A percentile compares a stretch with the other conserved stretches of the same genome.
Conservation (phyloP, 2,329 filamentous ascomycete genomes). For the Pyrenophora graminea region DNA sequence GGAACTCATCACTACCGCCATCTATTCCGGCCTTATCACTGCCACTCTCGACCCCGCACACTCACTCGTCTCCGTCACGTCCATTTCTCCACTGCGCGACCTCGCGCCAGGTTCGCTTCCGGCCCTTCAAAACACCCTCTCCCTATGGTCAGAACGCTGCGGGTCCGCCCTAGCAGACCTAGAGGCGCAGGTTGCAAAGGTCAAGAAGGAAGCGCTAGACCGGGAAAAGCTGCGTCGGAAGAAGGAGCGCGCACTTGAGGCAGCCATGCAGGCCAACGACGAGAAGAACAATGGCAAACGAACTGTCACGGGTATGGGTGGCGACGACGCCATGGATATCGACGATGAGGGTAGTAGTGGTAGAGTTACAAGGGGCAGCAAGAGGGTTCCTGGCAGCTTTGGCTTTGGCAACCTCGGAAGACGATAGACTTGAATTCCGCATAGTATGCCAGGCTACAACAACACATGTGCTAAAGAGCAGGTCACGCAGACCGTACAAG, state of each 20-base stretch:
- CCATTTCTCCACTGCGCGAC: slow-evolving; percentile 84
- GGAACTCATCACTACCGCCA: slow-evolving; percentile 80
- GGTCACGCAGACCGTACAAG: background rate
- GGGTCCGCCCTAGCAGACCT: slow-evolving; percentile 72
- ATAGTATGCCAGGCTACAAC: background rate
- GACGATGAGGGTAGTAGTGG: slow-evolving; percentile 40
- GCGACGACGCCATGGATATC: slow-evolving; percentile 45
- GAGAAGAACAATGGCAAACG: slow-evolving; percentile 37
- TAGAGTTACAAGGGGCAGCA: slow-evolving; percentile 31
- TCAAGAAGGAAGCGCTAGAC: slow-evolving; percentile 57
- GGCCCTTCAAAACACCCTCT: slow-evolving; percentile 68
- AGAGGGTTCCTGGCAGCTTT: slow-evolving; percentile 36
- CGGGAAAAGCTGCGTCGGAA: slow-evolving; percentile 50
- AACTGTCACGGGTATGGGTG: slow-evolving; percentile 23
- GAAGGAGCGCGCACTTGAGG: slow-evolving; percentile 48
- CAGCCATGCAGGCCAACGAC: slow-evolving; percentile 28
- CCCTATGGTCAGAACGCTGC: slow-evolving; percentile 79
- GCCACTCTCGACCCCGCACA: slow-evolving; percentile 82
- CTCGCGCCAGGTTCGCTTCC: slow-evolving; percentile 74
- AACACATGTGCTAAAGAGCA: background rate
- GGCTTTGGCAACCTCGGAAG: slow-evolving; percentile 34
- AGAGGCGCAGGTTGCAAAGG: slow-evolving; percentile 71
- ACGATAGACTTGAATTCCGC: slow-evolving; percentile 26
- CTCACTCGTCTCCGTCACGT: slow-evolving; percentile 74
- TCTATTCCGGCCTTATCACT: slow-evolving; percentile 81